Percentiles rank a stretch among this genome's conserved stretches.
Evolutionary conservation across 495 filamentous ascomycete genomes (phyloP).

Genomic region (Annulohypoxylon bovei): DNA sequence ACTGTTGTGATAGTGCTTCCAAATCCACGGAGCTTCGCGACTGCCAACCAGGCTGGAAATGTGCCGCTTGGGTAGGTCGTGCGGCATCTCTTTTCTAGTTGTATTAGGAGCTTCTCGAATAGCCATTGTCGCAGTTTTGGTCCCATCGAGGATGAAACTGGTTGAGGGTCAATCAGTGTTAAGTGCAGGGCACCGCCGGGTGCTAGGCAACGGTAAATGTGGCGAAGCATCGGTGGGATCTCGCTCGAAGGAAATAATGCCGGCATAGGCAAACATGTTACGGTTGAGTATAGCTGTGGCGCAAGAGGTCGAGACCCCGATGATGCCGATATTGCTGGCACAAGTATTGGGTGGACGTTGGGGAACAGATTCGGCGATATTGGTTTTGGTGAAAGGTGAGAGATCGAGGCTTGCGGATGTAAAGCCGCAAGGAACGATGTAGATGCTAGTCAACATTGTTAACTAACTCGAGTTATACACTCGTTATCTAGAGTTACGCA

Average conservation of each 20-base stretch:
- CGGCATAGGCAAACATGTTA: constrained; percentile 50
- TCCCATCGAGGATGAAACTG: constrained; percentile 54
- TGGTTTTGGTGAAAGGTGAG: constrained; percentile 50
- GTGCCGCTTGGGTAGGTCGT: constrained; percentile 55
- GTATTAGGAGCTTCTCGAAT: constrained; percentile 57
- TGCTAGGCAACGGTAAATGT: constrained; percentile 51
- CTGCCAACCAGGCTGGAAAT: constrained; percentile 56
- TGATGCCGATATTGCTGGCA: constrained; percentile 45
- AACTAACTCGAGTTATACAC: constrained; percentile 14
- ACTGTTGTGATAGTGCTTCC: constrained; percentile 49
- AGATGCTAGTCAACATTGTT: constrained; percentile 45
- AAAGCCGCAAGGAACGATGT: constrained; percentile 55
- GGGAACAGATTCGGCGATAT: constrained; percentile 50
- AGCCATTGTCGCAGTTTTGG: constrained; percentile 59
- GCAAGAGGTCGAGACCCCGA: constrained; percentile 47
- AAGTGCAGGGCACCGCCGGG: constrained; percentile 54
- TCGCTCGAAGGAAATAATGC: constrained; percentile 51
- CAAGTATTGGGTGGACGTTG: constrained; percentile 50
- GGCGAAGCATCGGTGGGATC: constrained; percentile 50
- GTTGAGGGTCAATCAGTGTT: constrained; percentile 58
- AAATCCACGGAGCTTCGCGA: constrained; percentile 48
- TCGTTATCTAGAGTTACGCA: constrained; percentile 31
- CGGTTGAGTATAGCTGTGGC: constrained; percentile 47
- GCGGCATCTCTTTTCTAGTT: constrained; percentile 56
- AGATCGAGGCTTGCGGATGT: constrained; percentile 42